A percentile compares a stretch with the other conserved stretches of the same genome.
Conservation (phyloP, 1,284 basidiomycete species). For the Caloboletus inedulis region DNA sequence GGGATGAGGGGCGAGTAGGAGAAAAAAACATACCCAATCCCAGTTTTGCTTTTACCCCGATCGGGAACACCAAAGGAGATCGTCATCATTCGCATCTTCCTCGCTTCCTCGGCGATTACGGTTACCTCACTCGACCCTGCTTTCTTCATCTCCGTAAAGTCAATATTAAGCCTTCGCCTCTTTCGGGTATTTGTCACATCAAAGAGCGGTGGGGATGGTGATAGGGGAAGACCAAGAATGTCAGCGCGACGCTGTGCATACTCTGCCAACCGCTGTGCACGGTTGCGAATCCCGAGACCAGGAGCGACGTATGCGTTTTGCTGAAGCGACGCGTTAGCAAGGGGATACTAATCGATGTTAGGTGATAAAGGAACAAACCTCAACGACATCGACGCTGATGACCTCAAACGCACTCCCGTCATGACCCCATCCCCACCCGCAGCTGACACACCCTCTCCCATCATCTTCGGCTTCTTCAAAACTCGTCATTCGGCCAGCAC, state of each 20-base stretch:
- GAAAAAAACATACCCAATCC: conserved; percentile 42
- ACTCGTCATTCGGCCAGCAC: conserved; percentile 25
- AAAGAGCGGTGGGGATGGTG: conserved; percentile 29
- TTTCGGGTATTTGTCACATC: conserved; percentile 35
- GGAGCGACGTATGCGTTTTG: conserved; percentile 44
- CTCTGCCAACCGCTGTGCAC: conserved; percentile 61
- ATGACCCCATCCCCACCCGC: conserved; percentile 70
- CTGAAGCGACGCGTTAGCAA: conserved; percentile 28
- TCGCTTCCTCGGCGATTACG: conserved; percentile 32
- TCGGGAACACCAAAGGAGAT: conserved; percentile 44
- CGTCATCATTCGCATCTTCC: conserved; percentile 42
- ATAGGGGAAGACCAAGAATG: conserved; percentile 43
- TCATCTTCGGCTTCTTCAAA: conserved; percentile 56
- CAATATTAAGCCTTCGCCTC: conserved; percentile 21
- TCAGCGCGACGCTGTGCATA: conserved; percentile 57
- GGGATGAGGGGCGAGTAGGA: not conserved
- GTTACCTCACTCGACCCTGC: conserved; percentile 18
- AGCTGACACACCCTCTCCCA: conserved; percentile 58
- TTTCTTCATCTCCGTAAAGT: conserved; percentile 27
- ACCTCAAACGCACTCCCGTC: conserved; percentile 74
- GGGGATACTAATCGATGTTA: not conserved
- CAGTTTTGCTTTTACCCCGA: conserved; percentile 38
- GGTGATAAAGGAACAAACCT: conserved; percentile 42
- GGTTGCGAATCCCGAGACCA: conserved; percentile 55
- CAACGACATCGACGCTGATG: conserved; percentile 55